These are phyloP conservation scores for Thalia dealbata DNA, from an alignment of 176 grass and related monocot species.

Conservation along the genomic window DNA sequence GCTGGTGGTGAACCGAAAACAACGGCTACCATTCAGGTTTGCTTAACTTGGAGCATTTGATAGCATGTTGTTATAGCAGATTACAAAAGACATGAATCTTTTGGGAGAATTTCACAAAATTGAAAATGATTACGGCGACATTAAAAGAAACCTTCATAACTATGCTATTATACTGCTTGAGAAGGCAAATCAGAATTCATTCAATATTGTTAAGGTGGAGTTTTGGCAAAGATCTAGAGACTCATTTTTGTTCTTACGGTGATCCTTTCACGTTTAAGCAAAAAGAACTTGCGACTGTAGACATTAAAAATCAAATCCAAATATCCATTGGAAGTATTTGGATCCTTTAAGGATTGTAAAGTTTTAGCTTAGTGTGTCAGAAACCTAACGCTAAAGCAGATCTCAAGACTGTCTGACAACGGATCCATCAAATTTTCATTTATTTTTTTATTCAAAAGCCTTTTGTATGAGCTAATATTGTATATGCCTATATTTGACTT, in stretches of 20 bases:
- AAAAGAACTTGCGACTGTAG: too few relatives aligned
- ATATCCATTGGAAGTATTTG: neutral
- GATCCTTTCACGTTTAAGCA: too few relatives aligned
- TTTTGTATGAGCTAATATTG: neutral
- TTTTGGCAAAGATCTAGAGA: too few relatives aligned
- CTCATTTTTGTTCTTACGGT: too few relatives aligned
- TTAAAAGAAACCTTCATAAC: neutral
- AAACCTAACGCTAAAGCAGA: neutral
- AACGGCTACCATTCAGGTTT: constrained; percentile 74
- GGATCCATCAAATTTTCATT: neutral
- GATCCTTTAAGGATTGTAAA: neutral
- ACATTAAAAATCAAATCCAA: neutral
- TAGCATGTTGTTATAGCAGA: neutral
- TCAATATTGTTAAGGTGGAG: neutral
- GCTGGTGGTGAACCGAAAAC: constrained; percentile 76
- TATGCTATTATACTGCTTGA: neutral
- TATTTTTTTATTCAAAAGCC: neutral
- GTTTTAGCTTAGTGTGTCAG: neutral
- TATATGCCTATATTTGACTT: neutral
- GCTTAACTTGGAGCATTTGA: neutral
- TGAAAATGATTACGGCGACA: neutral
- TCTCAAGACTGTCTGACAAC: neutral
- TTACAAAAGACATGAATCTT: neutral
- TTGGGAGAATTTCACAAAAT: neutral
- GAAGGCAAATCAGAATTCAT: neutral